Conservation (phyloP, 148 eudicot species). For the Rhododendron henanense region DNA sequence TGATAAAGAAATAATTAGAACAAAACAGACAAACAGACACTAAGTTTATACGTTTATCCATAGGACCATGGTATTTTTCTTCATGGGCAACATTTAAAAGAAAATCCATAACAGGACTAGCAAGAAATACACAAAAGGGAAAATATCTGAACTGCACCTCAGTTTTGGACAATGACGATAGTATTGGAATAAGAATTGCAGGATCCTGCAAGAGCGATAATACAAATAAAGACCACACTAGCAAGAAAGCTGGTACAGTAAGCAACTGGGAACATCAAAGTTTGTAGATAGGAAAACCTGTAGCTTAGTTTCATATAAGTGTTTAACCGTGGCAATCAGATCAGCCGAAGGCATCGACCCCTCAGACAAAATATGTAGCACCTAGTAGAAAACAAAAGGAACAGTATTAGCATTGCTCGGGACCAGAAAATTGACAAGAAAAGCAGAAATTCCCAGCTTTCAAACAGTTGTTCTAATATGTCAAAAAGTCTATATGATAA, state of each 20-base stretch:
- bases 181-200: slow-evolving; percentile 72
- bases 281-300: slow-evolving; percentile 45
- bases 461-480: not conserved
- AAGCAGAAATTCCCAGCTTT: not conserved
- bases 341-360: slow-evolving; percentile 71
- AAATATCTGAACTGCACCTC: slow-evolving; percentile 47
- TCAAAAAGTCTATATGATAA: not conserved
- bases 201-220: slow-evolving; percentile 63
- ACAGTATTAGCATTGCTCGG: not conserved
- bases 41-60: not conserved
- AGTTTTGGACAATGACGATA: slow-evolving; percentile 71
- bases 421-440: not conserved
- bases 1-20: slow-evolving; percentile 28
- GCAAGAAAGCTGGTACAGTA: not conserved
- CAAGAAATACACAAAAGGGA: not conserved
- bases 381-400: slow-evolving; percentile 38
- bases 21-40: not conserved
- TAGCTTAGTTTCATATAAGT: slow-evolving; percentile 79
- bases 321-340: slow-evolving; percentile 72
- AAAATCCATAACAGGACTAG: not conserved
- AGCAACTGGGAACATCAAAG: not conserved
- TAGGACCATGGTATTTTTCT: not conserved
- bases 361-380: slow-evolving; percentile 69
- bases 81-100: not conserved
- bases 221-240: slow-evolving; percentile 10